These are phyloP conservation scores for Aspergillus sp. DNA, from an alignment of 2,329 filamentous ascomycete genomes.

Conservation along the genomic window DNA sequence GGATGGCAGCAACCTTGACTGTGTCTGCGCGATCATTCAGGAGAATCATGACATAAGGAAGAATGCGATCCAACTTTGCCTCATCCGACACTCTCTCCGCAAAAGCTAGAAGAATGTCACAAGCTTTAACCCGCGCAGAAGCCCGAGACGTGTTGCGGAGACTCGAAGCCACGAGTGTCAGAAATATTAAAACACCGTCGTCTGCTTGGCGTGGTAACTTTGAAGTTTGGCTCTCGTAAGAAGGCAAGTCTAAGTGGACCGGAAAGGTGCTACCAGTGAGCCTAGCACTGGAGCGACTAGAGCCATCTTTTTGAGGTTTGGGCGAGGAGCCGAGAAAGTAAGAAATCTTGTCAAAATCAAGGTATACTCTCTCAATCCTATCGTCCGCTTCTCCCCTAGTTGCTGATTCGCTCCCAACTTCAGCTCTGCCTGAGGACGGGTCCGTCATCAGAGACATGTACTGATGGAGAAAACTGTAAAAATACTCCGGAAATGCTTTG, in stretches of 20 bases:
- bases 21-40: slow-evolving; percentile 79
- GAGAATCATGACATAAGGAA: slow-evolving; percentile 84
- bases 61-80: slow-evolving; percentile 86
- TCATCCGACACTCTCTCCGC: slow-evolving; percentile 90
- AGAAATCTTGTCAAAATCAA: slow-evolving; percentile 96
- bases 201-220: slow-evolving; percentile 65
- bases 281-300: slow-evolving; percentile 30
- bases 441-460: slow-evolving; percentile 97
- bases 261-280: slow-evolving; percentile 55
- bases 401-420: slow-evolving; percentile 64
- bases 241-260: slow-evolving; percentile 80
- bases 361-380: slow-evolving; percentile 86
- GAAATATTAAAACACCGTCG: slow-evolving; percentile 88
- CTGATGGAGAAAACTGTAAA: slow-evolving; percentile 95
- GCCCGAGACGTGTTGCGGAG: slow-evolving; percentile 85
- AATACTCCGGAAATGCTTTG: slow-evolving; percentile 93
- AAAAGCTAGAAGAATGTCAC: slow-evolving; percentile 88
- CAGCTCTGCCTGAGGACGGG: slow-evolving; percentile 73
- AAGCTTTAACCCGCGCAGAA: slow-evolving; percentile 82
- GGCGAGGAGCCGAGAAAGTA: slow-evolving; percentile 81
- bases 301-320: slow-evolving; percentile 39
- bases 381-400: slow-evolving; percentile 89
- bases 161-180: slow-evolving; percentile 85
- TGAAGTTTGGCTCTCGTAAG: slow-evolving; percentile 70
- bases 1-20: slow-evolving; percentile 80